Percentiles rank a stretch among this genome's conserved stretches.
phyloP scores from a whole-genome alignment of 2,329 filamentous ascomycete genomes.

The Fusarium circinatum region DNA sequence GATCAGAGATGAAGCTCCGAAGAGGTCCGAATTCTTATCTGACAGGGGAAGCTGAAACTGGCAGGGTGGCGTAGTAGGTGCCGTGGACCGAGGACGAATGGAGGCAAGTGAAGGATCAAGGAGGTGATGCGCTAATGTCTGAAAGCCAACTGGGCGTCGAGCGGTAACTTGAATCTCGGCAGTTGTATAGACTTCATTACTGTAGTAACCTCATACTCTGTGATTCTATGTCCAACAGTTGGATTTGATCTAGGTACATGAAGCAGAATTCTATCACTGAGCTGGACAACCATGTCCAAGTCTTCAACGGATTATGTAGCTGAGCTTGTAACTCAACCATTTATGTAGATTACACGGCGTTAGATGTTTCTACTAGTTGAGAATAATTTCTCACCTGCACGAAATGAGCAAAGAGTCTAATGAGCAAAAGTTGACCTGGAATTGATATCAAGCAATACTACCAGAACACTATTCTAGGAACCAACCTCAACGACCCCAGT shows the following conservation, averaged over 20 bases:
- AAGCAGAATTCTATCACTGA: background rate
- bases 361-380: fast-evolving
- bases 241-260: fast-evolving
- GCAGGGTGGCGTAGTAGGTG: background rate
- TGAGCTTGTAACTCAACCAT: too few relatives aligned
- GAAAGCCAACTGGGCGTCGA: fast-evolving
- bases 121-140: too few relatives aligned
- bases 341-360: fast-evolving
- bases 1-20: background rate
- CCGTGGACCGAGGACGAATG: background rate
- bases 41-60: background rate
- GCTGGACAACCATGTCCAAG: fast-evolving
- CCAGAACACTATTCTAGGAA: background rate
- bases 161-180: background rate
- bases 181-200: background rate
- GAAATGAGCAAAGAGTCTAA: fast-evolving
- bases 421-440: fast-evolving
- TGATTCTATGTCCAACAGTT: fast-evolving
- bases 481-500: background rate
- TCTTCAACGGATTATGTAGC: too few relatives aligned
- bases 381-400: fast-evolving
- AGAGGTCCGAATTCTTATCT: background rate
- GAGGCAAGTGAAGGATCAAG: background rate
- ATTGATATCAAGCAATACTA: background rate
- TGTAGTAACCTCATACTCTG: fast-evolving